Percentiles rank a stretch among this genome's conserved stretches.
Conservation (phyloP, 768 basidiomycete species). For the Hericium coralloides region DNA sequence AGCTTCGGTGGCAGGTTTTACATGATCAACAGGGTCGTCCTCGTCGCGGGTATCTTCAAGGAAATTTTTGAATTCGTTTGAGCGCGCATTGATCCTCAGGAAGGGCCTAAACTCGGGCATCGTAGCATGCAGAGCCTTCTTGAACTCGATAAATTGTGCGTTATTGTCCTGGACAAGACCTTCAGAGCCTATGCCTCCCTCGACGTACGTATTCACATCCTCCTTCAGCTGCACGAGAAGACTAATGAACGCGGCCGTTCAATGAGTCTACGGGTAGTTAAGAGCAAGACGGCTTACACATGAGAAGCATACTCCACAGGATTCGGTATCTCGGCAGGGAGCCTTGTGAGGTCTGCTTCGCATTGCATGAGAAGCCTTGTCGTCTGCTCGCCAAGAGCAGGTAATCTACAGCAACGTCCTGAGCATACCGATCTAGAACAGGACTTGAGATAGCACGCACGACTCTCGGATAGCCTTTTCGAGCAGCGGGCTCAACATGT, state of each 20-base stretch:
- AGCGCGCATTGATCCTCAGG: not conserved
- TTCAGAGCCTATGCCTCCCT: not conserved
- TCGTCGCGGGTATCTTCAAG: not conserved
- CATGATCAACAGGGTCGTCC: not conserved
- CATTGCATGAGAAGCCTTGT: not conserved
- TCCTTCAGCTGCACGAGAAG: no score
- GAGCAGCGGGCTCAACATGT: constrained; percentile 27
- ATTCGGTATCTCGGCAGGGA: not conserved
- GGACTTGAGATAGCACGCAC: constrained; percentile 9
- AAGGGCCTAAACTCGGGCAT: not conserved
- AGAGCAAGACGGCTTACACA: not conserved
- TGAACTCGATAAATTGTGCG: not conserved
- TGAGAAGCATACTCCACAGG: not conserved
- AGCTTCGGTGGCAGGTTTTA: not conserved
- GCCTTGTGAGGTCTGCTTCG: not conserved
- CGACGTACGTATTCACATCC: no score
- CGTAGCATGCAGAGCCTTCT: not conserved
- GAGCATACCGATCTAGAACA: not conserved
- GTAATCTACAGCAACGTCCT: not conserved
- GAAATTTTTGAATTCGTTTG: not conserved
- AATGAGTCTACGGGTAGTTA: no score
- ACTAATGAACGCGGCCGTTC: no score
- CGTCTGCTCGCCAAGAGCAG: not conserved
- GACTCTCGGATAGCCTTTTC: constrained; percentile 25
- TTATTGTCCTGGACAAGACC: not conserved